phyloP scores from a whole-genome alignment of 2,329 filamentous ascomycete genomes.

The Aspergillus sp. region DNA sequence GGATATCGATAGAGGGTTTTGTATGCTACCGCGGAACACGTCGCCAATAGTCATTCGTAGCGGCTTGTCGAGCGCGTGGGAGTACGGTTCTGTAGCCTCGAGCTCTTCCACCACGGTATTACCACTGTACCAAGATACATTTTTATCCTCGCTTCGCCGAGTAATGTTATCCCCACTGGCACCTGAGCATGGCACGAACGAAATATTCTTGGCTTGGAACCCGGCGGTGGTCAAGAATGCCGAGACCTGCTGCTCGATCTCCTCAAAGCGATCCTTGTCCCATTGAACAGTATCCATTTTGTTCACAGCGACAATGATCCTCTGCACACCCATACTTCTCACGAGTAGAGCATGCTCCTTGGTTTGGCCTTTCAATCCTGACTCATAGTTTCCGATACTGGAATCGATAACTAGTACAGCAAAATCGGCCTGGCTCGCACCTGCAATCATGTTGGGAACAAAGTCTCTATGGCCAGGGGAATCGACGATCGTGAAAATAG shows the following conservation, averaged over 20 bases:
- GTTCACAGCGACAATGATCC: conserved; percentile 87
- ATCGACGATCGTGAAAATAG: conserved; percentile 89
- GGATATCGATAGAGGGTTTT: conserved; percentile 79
- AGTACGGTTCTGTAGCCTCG: conserved; percentile 74
- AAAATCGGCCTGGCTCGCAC: conserved; percentile 92
- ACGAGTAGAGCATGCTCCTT: conserved; percentile 89
- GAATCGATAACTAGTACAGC: conserved; percentile 93
- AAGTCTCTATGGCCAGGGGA: conserved; percentile 94
- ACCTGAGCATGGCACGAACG: conserved; percentile 87
- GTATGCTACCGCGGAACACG: conserved; percentile 75
- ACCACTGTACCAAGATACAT: conserved; percentile 76
- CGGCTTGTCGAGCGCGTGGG: conserved; percentile 71
- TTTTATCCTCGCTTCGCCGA: conserved; percentile 47
- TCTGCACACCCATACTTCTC: conserved; percentile 85
- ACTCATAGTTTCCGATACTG: conserved; percentile 86
- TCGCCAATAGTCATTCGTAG: conserved; percentile 85
- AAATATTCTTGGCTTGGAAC: conserved; percentile 77
- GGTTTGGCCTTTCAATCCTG: conserved; percentile 88
- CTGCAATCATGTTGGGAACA: conserved; percentile 98
- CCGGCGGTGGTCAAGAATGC: conserved; percentile 80
- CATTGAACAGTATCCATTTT: conserved; percentile 88
- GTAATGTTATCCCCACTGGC: conserved; percentile 83
- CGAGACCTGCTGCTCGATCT: conserved; percentile 79
- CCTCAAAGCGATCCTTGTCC: conserved; percentile 78
- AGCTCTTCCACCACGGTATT: conserved; percentile 79